These are phyloP conservation scores for Botrytis elliptica DNA, from an alignment of 2,329 filamentous ascomycete genomes.

Conservation along the genomic window DNA sequence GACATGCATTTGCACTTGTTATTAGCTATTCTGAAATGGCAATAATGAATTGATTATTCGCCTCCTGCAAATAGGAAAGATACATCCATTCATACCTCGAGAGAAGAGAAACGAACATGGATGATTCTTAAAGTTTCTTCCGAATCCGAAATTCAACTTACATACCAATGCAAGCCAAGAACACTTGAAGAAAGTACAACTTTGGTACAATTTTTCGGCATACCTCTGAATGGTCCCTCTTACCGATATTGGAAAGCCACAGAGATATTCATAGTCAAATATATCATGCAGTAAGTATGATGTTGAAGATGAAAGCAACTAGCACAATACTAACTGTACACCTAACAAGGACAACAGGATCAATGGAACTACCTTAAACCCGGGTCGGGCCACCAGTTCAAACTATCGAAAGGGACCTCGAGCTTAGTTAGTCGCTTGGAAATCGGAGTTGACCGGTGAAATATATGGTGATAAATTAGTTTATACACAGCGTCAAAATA, in stretches of 20 bases:
- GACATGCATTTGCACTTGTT: background rate
- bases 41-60: background rate
- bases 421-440: background rate
- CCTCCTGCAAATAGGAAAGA: background rate
- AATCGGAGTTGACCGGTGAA: background rate
- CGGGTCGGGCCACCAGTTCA: background rate
- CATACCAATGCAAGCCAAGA: background rate
- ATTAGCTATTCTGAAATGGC: background rate
- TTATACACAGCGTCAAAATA: background rate
- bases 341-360: background rate
- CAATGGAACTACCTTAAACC: background rate
- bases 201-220: background rate
- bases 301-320: background rate
- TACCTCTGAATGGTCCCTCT: background rate
- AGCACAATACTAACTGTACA: background rate
- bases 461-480: background rate
- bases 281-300: background rate
- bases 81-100: background rate
- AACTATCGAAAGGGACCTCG: background rate
- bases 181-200: background rate
- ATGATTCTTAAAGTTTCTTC: background rate
- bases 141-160: background rate
- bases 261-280: background rate
- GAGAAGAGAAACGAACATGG: background rate
- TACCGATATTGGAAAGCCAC: background rate